phyloP scores from a whole-genome alignment of 1,284 basidiomycete species.

The Irpex rosettiformis region DNA sequence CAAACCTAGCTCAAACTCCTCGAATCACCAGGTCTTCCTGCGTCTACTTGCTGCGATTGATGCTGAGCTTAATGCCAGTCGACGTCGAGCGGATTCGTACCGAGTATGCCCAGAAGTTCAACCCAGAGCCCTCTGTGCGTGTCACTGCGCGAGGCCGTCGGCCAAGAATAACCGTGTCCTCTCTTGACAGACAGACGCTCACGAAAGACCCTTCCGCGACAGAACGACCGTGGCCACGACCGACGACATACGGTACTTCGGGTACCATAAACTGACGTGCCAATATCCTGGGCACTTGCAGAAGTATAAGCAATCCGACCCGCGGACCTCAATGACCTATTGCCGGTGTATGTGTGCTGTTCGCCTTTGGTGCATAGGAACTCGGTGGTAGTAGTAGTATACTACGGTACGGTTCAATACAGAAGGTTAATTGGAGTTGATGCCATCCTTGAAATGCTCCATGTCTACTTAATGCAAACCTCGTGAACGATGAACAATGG shows the following conservation, averaged over 20 bases:
- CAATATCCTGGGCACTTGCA: too few relatives aligned
- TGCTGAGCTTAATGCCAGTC: not conserved
- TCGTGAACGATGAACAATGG: not conserved
- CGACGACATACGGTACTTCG: too few relatives aligned
- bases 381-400: not conserved
- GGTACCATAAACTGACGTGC: too few relatives aligned
- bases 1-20: too few relatives aligned
- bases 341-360: not conserved
- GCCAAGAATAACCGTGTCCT: not conserved
- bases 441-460: not conserved
- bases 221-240: too few relatives aligned
- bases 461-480: not conserved
- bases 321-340: not conserved
- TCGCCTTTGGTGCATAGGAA: too few relatives aligned
- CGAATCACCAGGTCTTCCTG: too few relatives aligned
- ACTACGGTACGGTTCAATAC: not conserved
- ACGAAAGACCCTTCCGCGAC: too few relatives aligned
- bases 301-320: too few relatives aligned
- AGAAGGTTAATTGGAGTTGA: not conserved
- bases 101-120: conserved; percentile 12
- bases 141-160: not conserved
- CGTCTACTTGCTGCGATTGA: not conserved
- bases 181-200: not conserved
- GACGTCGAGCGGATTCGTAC: not conserved
- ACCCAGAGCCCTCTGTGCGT: conserved; percentile 6